Conservation (phyloP, 192 early-diverging fungal genomes). For the Mortierella hygrophila region DNA sequence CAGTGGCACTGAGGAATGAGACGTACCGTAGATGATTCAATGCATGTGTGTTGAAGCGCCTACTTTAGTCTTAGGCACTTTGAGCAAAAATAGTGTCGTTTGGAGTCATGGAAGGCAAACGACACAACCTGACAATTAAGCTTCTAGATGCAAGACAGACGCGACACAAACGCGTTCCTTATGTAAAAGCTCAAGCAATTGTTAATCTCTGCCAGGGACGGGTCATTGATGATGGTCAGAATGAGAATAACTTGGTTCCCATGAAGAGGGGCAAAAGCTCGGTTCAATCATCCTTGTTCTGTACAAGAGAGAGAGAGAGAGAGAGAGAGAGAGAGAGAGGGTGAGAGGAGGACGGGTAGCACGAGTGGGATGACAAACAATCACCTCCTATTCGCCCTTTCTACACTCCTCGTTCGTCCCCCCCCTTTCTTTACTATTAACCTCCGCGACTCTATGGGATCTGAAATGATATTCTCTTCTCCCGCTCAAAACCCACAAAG, state of each 20-base stretch:
- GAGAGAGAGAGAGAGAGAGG: not conserved
- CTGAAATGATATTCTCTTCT: not conserved
- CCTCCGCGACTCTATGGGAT: not conserved
- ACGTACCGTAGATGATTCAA: too few relatives aligned
- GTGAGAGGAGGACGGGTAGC: not conserved
- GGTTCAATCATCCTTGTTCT: not conserved
- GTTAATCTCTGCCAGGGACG: too few relatives aligned
- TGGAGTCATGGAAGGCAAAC: too few relatives aligned
- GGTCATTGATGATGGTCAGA: not conserved
- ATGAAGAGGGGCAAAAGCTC: not conserved
- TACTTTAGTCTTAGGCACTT: too few relatives aligned
- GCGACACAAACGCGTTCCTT: too few relatives aligned
- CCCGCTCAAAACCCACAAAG: not conserved
- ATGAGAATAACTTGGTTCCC: not conserved
- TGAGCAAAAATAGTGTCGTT: too few relatives aligned
- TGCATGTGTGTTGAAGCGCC: too few relatives aligned
- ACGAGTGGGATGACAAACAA: not conserved
- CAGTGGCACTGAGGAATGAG: too few relatives aligned
- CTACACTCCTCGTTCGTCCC: not conserved
- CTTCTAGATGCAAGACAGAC: too few relatives aligned
- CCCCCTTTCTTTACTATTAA: not conserved
- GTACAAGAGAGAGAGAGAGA: not conserved
- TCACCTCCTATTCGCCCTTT: not conserved
- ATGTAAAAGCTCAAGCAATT: too few relatives aligned
- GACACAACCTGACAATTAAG: too few relatives aligned